Evolutionary conservation across 1,284 basidiomycete species (phyloP).

Genomic region (Malassezia equina): DNA sequence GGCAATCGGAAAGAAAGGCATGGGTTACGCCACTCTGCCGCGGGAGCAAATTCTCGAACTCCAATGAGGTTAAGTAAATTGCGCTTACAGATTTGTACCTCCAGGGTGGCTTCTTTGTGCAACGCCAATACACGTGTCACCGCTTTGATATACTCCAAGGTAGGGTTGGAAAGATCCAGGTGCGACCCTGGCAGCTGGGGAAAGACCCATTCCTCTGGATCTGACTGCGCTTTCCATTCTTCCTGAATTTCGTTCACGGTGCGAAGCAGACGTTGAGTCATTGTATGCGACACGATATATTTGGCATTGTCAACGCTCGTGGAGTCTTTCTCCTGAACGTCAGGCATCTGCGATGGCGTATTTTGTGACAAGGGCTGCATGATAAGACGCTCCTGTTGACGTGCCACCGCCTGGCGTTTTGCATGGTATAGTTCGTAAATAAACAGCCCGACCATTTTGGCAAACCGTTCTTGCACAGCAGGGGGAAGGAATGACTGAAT

Average conservation of each 20-base stretch:
- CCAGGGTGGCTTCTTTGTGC: slow-evolving; percentile 66
- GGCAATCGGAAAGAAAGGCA: slow-evolving; percentile 79
- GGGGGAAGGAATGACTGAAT: slow-evolving; percentile 80
- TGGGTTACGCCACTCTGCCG: slow-evolving; percentile 61
- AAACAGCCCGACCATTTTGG: slow-evolving; percentile 65
- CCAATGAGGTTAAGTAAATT: slow-evolving; percentile 80
- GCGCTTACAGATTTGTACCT: slow-evolving; percentile 77
- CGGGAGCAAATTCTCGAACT: slow-evolving; percentile 63
- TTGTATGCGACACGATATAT: slow-evolving; percentile 56
- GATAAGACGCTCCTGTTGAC: slow-evolving; percentile 57
- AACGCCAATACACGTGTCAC: slow-evolving; percentile 64
- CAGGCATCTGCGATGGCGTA: slow-evolving; percentile 47
- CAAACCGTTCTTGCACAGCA: slow-evolving; percentile 71
- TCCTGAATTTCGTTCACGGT: slow-evolving; percentile 57
- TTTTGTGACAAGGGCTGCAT: slow-evolving; percentile 49
- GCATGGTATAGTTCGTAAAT: slow-evolving; percentile 73
- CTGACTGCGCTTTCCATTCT: slow-evolving; percentile 51
- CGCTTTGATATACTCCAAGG: slow-evolving; percentile 83
- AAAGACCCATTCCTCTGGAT: slow-evolving; percentile 57
- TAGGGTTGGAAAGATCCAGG: slow-evolving; percentile 61
- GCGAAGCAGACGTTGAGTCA: slow-evolving; percentile 73
- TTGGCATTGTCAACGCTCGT: not conserved
- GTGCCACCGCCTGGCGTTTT: slow-evolving; percentile 56
- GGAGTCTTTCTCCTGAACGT: slow-evolving; percentile 51
- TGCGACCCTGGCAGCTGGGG: slow-evolving; percentile 79